Base-by-base conservation (phyloP, 1,284 basidiomycete species). In the Kalmanozyma brasiliensis region DNA sequence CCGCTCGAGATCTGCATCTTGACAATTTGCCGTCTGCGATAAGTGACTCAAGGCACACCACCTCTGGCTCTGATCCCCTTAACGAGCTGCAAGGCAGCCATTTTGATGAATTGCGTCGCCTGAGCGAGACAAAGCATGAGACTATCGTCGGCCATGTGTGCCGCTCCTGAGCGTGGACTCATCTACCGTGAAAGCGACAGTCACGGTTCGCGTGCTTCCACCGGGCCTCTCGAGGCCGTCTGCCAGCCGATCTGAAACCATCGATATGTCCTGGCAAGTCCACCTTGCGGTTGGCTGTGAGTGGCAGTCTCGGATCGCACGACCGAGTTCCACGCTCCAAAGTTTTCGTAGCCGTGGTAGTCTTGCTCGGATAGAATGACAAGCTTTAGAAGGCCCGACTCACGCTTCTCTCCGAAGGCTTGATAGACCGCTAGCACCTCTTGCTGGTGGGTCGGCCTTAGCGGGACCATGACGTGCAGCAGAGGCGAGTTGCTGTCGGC, bases 341-440 rank as follows among this genome's bases (percentile, higher is more conserved):
- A 77, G 42, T 77, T 65, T 23, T 77, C 74, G 32, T 66, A 68
- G 26, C 74, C 74, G 2, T 45, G 42, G 32, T 62, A 59, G 30
- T 76, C 64, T 19, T 45, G 23, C 46, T 68, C 52, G 5, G 30
- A 26, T 19, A 56, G 16, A 37, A 74, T 73, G 32, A 38, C 30
- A 7, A 73, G 53, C 17, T 47, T 46, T 16, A 26, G 40, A 30
- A 16, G 8, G 10, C 19, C 42, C 3, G n/a, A 2, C 24, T 5
- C 22, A 8, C 11, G 35, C 17, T 52, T 19, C 4, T 41, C 29
- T 23, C 46, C 22, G 34, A 80, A 78, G 2, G 66, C 67, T 16
- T 61, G 34, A 40, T 80, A 76, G 19, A 80, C 60, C 4, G 74
- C 63, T 29, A 55, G 46, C 40, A 80, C 47, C 61, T 80, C 78